A percentile compares a stretch with the other conserved stretches of the same genome.
Conservation (phyloP, 2,329 filamentous ascomycete species). For the Diaporthe velutina region DNA sequence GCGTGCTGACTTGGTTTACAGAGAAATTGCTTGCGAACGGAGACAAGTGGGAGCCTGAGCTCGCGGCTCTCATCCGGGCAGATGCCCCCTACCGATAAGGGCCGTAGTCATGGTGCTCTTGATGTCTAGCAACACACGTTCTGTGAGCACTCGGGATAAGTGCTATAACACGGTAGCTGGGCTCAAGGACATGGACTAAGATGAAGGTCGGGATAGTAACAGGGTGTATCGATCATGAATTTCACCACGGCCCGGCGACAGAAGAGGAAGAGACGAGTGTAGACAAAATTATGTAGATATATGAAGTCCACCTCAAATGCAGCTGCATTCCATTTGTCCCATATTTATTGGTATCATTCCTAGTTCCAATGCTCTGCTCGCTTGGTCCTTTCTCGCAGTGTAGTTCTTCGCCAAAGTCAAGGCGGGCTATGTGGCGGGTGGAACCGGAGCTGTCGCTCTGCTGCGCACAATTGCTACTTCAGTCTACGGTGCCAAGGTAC, state of each 20-base stretch:
- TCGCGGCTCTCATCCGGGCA: slow-evolving; percentile 90
- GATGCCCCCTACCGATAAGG: slow-evolving; percentile 90
- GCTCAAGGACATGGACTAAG: not conserved
- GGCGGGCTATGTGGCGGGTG: not conserved
- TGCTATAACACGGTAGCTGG: not conserved
- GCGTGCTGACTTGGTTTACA: slow-evolving; percentile 47
- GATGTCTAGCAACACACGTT: too few species aligned
- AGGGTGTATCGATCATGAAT: not conserved
- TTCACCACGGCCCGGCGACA: not conserved
- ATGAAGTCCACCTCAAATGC: slow-evolving; percentile 4
- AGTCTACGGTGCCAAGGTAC: not conserved
- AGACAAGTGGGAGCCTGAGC: slow-evolving; percentile 98
- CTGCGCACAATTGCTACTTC: not conserved
- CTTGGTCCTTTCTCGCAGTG: not conserved
- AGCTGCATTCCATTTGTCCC: not conserved
- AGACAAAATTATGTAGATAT: slow-evolving; percentile 23
- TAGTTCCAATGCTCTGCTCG: not conserved
- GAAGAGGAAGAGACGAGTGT: not conserved
- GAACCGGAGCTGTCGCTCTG: not conserved
- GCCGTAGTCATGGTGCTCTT: not conserved
- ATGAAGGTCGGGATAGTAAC: not conserved
- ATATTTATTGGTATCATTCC: not conserved
- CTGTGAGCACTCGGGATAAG: not conserved
- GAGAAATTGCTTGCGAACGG: slow-evolving; percentile 91
- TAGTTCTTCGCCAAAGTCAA: too few species aligned